Percentiles rank a stretch among this genome's conserved stretches.
These are phyloP conservation scores for Russula olivacea DNA, from an alignment of 768 basidiomycete species.

Conservation along the genomic window DNA sequence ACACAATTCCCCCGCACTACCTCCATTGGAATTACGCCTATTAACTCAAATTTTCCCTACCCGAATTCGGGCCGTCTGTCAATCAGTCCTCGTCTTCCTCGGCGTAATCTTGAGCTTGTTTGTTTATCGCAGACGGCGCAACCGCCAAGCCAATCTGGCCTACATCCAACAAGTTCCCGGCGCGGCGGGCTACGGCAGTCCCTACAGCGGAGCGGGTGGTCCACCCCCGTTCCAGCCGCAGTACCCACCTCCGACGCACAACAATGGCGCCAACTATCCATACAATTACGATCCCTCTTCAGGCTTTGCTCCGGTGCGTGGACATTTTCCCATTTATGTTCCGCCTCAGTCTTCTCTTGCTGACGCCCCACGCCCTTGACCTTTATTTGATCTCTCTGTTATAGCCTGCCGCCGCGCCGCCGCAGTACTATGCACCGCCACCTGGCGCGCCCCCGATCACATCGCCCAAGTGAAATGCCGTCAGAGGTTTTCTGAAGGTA, in stretches of 20 bases:
- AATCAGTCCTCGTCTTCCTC: neutral
- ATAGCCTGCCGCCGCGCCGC: neutral
- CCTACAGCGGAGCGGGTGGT: neutral
- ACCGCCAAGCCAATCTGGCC: neutral
- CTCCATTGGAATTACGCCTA: too few species aligned
- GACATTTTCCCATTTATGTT: neutral
- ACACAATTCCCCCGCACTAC: neutral
- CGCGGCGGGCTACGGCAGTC: neutral
- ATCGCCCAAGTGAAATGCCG: neutral
- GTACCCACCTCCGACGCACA: conserved; percentile 10
- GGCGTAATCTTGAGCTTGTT: neutral
- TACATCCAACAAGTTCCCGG: neutral
- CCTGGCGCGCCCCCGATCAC: neutral
- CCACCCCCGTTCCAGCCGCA: neutral
- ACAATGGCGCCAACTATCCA: neutral
- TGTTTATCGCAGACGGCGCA: neutral
- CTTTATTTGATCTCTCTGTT: too few species aligned
- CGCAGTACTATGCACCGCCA: conserved; percentile 12
- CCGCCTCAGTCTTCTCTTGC: neutral
- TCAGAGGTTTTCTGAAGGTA: neutral
- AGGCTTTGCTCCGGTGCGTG: conserved; percentile 12
- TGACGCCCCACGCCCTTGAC: neutral
- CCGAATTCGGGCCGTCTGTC: neutral
- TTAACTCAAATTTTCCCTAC: too few species aligned
- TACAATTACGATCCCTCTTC: conserved; percentile 1